phyloP scores from a whole-genome alignment of 2,329 filamentous ascomycete species.

The Pseudogymnoascus sp. region DNA sequence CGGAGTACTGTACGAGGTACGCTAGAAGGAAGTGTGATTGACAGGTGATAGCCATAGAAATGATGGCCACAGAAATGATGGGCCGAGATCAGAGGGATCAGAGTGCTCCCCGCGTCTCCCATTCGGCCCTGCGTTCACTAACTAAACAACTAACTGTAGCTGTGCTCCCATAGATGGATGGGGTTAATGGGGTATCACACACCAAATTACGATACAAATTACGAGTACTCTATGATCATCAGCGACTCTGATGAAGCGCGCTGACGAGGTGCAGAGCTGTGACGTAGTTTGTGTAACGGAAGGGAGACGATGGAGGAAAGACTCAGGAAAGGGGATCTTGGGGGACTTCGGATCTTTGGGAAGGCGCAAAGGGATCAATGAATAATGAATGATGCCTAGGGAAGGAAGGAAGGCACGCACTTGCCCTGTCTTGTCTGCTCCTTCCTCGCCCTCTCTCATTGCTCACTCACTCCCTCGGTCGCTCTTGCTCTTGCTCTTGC shows the following conservation, averaged over 20 bases:
- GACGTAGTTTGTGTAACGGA: background rate
- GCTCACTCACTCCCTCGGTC: background rate
- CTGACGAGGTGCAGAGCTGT: background rate
- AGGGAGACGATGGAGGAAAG: too few species aligned
- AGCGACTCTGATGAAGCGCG: background rate
- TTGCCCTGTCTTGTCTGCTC: background rate
- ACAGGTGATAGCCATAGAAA: background rate
- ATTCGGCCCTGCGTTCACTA: too few species aligned
- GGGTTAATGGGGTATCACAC: background rate
- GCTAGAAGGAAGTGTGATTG: background rate
- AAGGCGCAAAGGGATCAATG: background rate
- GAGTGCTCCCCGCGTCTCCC: too few species aligned
- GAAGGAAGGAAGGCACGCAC: background rate
- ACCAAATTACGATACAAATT: background rate
- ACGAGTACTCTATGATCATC: too few species aligned
- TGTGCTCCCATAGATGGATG: background rate
- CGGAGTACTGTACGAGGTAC: too few species aligned
- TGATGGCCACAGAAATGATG: too few species aligned
- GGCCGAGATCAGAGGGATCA: too few species aligned
- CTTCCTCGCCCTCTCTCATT: background rate
- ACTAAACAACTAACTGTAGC: too few species aligned
- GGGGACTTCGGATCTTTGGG: background rate
- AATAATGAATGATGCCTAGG: background rate
- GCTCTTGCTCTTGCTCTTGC: background rate
- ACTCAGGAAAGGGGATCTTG: background rate